Conservation (phyloP, 2,329 filamentous ascomycete species). For the Pseudocercospora eumusae region DNA sequence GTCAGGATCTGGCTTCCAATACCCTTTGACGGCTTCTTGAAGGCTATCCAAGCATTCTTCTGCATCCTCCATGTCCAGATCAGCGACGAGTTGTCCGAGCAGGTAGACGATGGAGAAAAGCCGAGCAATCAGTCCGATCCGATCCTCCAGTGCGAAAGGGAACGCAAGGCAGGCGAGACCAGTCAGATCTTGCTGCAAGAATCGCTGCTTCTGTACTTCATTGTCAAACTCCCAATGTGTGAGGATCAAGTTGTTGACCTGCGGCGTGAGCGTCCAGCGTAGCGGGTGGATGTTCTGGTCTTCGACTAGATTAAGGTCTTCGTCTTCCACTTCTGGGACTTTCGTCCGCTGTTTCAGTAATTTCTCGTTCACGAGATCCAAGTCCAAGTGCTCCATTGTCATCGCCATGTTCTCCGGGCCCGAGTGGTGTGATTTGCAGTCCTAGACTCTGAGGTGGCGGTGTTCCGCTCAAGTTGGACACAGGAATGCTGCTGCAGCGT, state of each 20-base stretch:
- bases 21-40: conserved; percentile 20
- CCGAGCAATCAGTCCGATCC: conserved; percentile 19
- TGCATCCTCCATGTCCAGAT: conserved; percentile 16
- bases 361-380: background rate
- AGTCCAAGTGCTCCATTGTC: background rate
- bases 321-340: background rate
- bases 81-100: conserved; percentile 14
- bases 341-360: background rate
- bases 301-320: background rate
- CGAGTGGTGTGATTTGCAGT: background rate
- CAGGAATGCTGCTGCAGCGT: background rate
- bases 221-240: conserved; percentile 19
- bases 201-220: conserved; percentile 6
- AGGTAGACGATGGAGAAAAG: conserved; percentile 19
- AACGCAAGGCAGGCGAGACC: conserved; percentile 18
- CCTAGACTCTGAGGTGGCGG: background rate
- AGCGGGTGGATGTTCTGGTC: conserved; percentile 13
- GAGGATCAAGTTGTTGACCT: conserved; percentile 18
- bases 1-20: conserved; percentile 19
- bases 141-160: conserved; percentile 21
- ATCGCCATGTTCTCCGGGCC: background rate
- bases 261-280: conserved; percentile 11
- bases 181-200: conserved; percentile 14
- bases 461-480: background rate
- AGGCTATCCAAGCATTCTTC: conserved; percentile 18